Base-by-base conservation (phyloP, 192 early-diverging fungal species). In the Chytriomyces sp. region DNA sequence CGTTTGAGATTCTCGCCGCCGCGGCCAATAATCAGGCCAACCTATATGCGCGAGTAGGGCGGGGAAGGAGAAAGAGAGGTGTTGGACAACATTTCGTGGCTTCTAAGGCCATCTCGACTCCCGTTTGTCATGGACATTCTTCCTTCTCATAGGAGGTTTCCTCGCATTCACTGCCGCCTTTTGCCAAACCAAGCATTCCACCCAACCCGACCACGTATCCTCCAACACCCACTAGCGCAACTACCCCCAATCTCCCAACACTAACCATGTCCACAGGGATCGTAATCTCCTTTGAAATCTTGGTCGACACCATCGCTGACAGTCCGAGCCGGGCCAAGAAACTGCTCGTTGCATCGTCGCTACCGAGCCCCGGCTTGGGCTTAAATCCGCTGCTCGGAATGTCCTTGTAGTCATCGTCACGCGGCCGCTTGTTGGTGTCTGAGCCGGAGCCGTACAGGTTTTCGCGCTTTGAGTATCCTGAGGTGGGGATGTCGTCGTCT, bases 11-110 rank as follows among this genome's bases (percentile, higher is more conserved):
- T 92, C 52, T 90, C 91, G 4, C 94, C 94, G 30, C 81, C 82
- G 22, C 88, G 81, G 8, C 94, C 94, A 77, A 95, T 95, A 34
- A 95, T 84, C 44, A 93, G 72, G 3, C 94, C 94, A 8, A 93
- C 90, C 59, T 86, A 37, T n/a, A n/a, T n/a, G n/a, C 76, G 80
- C 62, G n/a, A n/a, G n/a, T n/a, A n/a, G n/a, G n/a, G n/a, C n/a
- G n/a, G n/a, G n/a, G n/a, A n/a, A n/a, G n/a, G n/a, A n/a, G n/a
- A n/a, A n/a, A n/a, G n/a, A n/a, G n/a, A n/a, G n/a, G n/a, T n/a
- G n/a, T n/a, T n/a, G n/a, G n/a, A n/a, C n/a, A n/a, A n/a, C n/a
- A n/a, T n/a, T n/a, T n/a, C n/a, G n/a, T n/a, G n/a, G n/a, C n/a
- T n/a, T n/a, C n/a, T n/a, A n/a, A n/a, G n/a, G n/a, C n/a, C n/a